phyloP scores from a whole-genome alignment of 306 rosid species.

The Glycine latifolia region DNA sequence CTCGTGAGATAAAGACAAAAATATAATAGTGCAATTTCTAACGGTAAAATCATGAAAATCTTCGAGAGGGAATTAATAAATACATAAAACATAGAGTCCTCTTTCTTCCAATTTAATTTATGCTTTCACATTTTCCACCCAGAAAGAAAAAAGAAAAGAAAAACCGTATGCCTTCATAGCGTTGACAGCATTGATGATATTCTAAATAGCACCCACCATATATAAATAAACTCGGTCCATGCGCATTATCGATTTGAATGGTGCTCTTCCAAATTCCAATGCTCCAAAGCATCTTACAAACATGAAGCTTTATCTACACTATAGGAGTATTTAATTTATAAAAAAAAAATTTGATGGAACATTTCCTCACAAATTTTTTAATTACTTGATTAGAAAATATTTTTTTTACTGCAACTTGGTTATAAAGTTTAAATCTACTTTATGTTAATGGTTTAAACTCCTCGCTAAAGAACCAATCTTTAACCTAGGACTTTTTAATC shows the following conservation, averaged over 20 bases:
- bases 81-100: not conserved
- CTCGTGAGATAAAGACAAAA: not conserved
- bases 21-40: constrained; percentile 31
- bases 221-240: not conserved
- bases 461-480: not conserved
- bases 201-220: too few species aligned
- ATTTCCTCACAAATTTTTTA: not conserved
- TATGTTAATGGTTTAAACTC: not conserved
- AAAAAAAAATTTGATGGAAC: not conserved
- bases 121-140: not conserved
- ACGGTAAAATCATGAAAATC: constrained; percentile 54
- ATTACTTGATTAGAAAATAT: not conserved
- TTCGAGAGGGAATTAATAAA: constrained; percentile 12
- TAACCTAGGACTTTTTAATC: too few species aligned
- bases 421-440: not conserved
- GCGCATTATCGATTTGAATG: not conserved
- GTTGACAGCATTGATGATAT: not conserved
- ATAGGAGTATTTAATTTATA: not conserved
- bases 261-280: not conserved
- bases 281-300: not conserved
- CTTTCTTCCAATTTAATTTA: not conserved
- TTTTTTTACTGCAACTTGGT: not conserved
- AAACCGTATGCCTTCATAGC: not conserved
- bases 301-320: not conserved
- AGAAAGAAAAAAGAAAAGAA: too few species aligned